Conservation (phyloP, 2,329 filamentous ascomycete genomes). For the Hymenoscyphus scutula region DNA sequence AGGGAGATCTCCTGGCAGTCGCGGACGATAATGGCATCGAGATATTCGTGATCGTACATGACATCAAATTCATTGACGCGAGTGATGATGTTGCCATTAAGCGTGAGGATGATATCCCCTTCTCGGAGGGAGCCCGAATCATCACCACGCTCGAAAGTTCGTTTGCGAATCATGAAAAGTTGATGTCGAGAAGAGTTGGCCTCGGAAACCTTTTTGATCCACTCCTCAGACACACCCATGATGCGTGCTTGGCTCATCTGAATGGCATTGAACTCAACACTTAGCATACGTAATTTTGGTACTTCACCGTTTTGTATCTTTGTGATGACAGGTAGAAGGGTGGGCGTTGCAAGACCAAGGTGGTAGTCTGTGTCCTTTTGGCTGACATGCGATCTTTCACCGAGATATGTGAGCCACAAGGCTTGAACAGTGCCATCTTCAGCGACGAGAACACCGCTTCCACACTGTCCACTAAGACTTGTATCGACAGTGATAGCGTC, state of each 20-base stretch:
- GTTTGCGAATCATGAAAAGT: constrained; percentile 97
- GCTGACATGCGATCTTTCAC: constrained; percentile 75
- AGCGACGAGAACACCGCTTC: constrained; percentile 86
- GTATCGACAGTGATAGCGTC: constrained; percentile 98
- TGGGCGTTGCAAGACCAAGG: constrained; percentile 84
- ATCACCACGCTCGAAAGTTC: constrained; percentile 64
- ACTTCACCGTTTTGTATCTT: constrained; percentile 77
- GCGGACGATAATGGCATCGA: constrained; percentile 84
- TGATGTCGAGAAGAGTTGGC: constrained; percentile 93
- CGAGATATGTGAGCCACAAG: constrained; percentile 94
- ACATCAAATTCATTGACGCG: constrained; percentile 89
- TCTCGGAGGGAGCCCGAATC: constrained; percentile 71
- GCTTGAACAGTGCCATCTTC: constrained; percentile 92
- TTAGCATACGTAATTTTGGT: constrained; percentile 84
- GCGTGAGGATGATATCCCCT: constrained; percentile 85
- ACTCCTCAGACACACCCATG: constrained; percentile 94
- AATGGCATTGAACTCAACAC: constrained; percentile 90
- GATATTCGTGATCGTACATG: constrained; percentile 85
- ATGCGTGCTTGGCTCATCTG: constrained; percentile 96
- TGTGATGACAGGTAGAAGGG: constrained; percentile 81
- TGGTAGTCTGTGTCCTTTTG: constrained; percentile 96
- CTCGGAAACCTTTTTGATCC: constrained; percentile 86
- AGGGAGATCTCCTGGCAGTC: constrained; percentile 77
- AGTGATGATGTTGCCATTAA: constrained; percentile 91
- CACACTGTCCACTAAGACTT: constrained; percentile 84